Conservation (phyloP, 306 rosid species). For the Mucuna pruriens region DNA sequence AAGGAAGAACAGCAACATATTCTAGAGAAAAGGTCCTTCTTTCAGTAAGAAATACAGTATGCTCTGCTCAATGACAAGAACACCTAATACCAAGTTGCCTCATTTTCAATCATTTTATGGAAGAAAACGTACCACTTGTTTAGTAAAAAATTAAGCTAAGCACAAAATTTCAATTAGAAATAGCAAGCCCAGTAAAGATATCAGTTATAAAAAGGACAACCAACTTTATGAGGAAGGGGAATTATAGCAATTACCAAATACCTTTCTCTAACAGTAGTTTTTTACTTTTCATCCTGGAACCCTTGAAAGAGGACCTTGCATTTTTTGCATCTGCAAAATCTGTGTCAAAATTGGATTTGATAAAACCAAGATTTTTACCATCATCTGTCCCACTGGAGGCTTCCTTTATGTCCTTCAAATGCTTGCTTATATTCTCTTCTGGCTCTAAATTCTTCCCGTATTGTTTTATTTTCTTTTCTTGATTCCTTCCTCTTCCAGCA, state of each 20-base stretch:
- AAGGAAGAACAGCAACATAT: slow-evolving; percentile 19
- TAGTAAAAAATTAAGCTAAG: slow-evolving; percentile 21
- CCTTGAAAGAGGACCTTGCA: slow-evolving; percentile 60
- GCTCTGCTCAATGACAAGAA: slow-evolving; percentile 15
- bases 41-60: slow-evolving; percentile 20
- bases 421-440: slow-evolving; percentile 52
- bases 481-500: slow-evolving; percentile 49
- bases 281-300: slow-evolving; percentile 65
- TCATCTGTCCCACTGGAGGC: slow-evolving; percentile 83
- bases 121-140: slow-evolving; percentile 27
- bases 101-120: slow-evolving; percentile 1
- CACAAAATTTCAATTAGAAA: slow-evolving; percentile 33
- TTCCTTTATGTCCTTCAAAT: slow-evolving; percentile 74
- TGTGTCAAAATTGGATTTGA: slow-evolving; percentile 56
- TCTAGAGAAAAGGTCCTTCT: slow-evolving; percentile 5
- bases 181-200: slow-evolving; percentile 9
- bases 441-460: slow-evolving; percentile 55
- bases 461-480: slow-evolving; percentile 55
- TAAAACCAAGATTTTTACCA: slow-evolving; percentile 54
- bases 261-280: slow-evolving; percentile 64
- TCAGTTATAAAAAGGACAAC: slow-evolving; percentile 34
- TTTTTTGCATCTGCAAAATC: slow-evolving; percentile 54
- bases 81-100: slow-evolving; percentile 18
- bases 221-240: slow-evolving; percentile 8
- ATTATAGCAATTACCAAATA: slow-evolving; percentile 40